These are phyloP conservation scores for Chlamydomonas sphaeroides DNA, from an alignment of 139 green algal species.

Conservation along the genomic window DNA sequence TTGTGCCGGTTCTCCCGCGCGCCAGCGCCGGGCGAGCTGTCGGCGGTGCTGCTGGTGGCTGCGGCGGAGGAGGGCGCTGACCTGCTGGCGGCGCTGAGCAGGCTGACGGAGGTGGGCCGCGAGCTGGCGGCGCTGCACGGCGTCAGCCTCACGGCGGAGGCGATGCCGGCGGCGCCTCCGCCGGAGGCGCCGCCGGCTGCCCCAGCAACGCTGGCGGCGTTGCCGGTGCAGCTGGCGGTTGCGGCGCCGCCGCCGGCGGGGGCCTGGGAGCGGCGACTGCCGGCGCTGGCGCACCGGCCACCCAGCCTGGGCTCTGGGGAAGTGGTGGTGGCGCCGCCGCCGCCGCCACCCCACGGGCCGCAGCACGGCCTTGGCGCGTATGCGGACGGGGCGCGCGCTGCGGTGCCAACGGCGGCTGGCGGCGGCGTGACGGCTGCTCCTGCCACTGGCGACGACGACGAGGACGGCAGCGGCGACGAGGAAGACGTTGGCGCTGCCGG, in stretches of 20 bases:
- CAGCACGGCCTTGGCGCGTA: no score
- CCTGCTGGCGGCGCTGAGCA: background rate
- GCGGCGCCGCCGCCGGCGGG: no score
- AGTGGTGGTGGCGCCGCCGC: no score
- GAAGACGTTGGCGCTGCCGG: no score
- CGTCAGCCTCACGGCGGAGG: background rate
- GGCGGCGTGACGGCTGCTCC: no score
- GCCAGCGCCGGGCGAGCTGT: background rate
- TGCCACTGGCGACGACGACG: no score
- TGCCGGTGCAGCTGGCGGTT: no score
- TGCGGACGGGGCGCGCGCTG: no score
- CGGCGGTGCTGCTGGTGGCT: background rate
- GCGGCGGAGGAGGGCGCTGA: background rate
- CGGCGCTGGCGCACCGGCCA: background rate
- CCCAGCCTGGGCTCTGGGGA: no score
- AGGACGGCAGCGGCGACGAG: no score
- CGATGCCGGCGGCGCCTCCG: background rate
- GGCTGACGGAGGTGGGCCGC: background rate
- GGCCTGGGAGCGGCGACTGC: background rate
- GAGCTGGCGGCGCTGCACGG: background rate
- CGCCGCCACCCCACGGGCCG: no score
- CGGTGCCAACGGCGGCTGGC: no score
- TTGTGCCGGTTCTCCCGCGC: slow-evolving; percentile 8
- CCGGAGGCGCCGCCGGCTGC: background rate
- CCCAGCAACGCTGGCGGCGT: background rate